These are phyloP conservation scores for Saposhnikovia divaricata DNA, from an alignment of 129 eudicot genomes.

Conservation along the genomic window DNA sequence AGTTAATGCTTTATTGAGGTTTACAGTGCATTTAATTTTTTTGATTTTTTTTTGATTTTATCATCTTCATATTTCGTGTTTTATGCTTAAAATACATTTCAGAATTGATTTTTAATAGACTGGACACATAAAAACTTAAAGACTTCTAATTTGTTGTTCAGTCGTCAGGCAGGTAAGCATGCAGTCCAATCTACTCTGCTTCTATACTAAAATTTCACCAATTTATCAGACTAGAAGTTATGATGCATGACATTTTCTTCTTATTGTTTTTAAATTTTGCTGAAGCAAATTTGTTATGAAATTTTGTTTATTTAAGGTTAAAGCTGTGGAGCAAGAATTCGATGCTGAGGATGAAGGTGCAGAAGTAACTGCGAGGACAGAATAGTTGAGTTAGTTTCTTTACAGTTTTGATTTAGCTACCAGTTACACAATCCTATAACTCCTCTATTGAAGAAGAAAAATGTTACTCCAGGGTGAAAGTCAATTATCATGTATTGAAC, in stretches of 20 bases:
- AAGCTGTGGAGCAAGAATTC: slow-evolving; percentile 83
- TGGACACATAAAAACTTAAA: background rate
- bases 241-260: background rate
- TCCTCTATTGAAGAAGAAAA: background rate
- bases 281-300: background rate
- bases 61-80: background rate
- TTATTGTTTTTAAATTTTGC: background rate
- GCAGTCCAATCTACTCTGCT: background rate
- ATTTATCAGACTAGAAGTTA: background rate
- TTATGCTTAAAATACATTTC: background rate
- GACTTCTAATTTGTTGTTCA: background rate
- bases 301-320: slow-evolving; percentile 34
- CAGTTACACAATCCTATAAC: background rate
- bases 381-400: slow-evolving; percentile 8
- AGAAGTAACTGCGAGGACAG: slow-evolving; percentile 36
- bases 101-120: background rate
- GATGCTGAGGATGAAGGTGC: slow-evolving; percentile 70
- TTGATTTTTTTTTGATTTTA: too few species aligned
- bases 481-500: background rate
- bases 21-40: background rate
- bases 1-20: background rate
- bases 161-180: background rate
- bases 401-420: background rate
- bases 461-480: background rate
- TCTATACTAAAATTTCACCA: background rate